A percentile compares a stretch with the other conserved stretches of the same genome.
Evolutionary conservation across 1,139 yeast genomes (phyloP).

Genomic region (Yamadazyma siamensis): DNA sequence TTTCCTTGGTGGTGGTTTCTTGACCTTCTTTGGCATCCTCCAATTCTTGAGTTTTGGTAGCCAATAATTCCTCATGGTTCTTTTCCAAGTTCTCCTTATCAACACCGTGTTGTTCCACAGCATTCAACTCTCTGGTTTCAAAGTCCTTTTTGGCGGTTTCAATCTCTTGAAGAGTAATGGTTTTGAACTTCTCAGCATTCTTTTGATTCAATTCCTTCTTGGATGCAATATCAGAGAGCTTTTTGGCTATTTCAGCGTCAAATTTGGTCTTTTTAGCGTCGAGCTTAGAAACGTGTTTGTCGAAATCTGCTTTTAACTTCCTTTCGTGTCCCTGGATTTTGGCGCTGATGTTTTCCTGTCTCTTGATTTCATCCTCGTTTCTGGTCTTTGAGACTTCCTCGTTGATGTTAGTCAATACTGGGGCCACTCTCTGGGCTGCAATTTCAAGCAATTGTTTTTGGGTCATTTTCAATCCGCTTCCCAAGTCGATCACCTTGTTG

Average conservation of each 20-base stretch:
- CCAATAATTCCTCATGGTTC: conserved; percentile 47
- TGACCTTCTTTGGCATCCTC: conserved; percentile 47
- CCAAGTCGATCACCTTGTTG: conserved; percentile 48
- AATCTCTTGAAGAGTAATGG: conserved; percentile 38
- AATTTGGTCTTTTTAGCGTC: conserved; percentile 41
- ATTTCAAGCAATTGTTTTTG: conserved; percentile 55
- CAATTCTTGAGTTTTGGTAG: conserved; percentile 48
- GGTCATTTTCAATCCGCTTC: conserved; percentile 53
- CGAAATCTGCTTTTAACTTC: conserved; percentile 41
- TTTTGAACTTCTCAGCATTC: conserved; percentile 36
- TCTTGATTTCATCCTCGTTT: conserved; percentile 44
- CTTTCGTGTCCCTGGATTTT: conserved; percentile 42
- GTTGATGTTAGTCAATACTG: conserved; percentile 49
- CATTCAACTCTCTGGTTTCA: conserved; percentile 44
- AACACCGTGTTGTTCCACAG: conserved; percentile 43
- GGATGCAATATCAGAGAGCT: conserved; percentile 29
- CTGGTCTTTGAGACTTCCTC: conserved; percentile 48
- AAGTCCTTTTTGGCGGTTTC: conserved; percentile 45
- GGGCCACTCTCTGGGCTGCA: conserved; percentile 56
- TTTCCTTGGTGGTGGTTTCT: conserved; percentile 43
- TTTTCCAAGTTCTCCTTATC: conserved; percentile 44
- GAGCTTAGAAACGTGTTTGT: conserved; percentile 36
- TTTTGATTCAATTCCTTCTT: conserved; percentile 27
- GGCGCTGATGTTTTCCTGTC: conserved; percentile 35
- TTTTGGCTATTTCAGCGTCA: conserved; percentile 36